phyloP scores from a whole-genome alignment of 495 filamentous ascomycete species.

The Thozetella sp. region DNA sequence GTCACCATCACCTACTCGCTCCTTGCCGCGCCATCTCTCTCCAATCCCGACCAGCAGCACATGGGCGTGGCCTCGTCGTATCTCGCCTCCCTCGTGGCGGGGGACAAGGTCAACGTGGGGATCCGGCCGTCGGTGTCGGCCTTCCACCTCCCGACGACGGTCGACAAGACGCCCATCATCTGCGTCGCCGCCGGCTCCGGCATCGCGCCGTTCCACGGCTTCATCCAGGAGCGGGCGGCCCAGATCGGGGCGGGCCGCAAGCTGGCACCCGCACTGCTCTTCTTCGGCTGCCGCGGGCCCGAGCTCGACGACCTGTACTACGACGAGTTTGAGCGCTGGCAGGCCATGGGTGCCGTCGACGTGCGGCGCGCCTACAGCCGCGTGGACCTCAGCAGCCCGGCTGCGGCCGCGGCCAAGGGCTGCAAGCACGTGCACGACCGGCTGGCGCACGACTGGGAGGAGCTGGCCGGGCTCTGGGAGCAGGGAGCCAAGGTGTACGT shows the following conservation, averaged over 20 bases:
- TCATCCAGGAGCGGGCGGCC: constrained; percentile 67
- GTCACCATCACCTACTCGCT: constrained; percentile 70
- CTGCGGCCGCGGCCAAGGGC: constrained; percentile 31
- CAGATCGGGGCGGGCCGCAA: constrained; percentile 51
- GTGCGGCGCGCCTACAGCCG: constrained; percentile 60
- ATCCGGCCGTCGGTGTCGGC: constrained; percentile 59
- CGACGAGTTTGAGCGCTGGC: constrained; percentile 61
- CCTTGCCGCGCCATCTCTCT: constrained; percentile 57
- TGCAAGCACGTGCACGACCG: constrained; percentile 65
- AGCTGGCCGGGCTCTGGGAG: constrained; percentile 55
- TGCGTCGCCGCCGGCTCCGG: constrained; percentile 60
- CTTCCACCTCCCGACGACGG: constrained; percentile 70
- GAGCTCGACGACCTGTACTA: constrained; percentile 62
- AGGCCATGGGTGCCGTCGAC: constrained; percentile 56
- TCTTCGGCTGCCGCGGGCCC: constrained; percentile 62
- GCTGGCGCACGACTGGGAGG: constrained; percentile 51
- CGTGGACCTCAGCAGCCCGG: constrained; percentile 7
- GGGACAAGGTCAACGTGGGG: constrained; percentile 63
- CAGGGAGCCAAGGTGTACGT: constrained; percentile 66
- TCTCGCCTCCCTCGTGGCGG: constrained; percentile 57
- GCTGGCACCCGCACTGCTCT: constrained; percentile 62
- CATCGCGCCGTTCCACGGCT: constrained; percentile 71
- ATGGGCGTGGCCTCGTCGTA: constrained; percentile 63
- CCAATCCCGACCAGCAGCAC: constrained; percentile 44
- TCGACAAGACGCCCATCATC: constrained; percentile 62